Evolutionary conservation across 176 grass and related monocot species (phyloP).

Genomic region (Microstegium vimineum): DNA sequence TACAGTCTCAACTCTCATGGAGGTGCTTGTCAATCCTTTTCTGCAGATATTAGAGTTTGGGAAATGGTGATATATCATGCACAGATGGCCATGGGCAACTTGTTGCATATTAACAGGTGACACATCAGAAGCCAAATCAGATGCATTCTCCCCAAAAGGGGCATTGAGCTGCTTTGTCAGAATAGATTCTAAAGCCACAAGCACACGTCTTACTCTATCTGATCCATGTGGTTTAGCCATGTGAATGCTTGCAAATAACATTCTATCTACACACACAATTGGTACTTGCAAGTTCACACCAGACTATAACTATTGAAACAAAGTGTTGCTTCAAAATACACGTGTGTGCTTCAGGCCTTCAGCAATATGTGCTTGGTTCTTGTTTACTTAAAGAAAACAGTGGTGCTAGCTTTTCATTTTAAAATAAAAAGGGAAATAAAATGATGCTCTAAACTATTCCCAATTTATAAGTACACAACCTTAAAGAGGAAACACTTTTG

Average conservation of each 20-base stretch:
- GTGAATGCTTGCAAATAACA: not conserved
- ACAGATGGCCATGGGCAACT: slow-evolving; percentile 19
- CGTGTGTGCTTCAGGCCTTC: not conserved
- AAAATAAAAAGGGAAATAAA: not conserved
- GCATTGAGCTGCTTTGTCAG: not conserved
- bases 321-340: not conserved
- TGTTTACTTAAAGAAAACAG: not conserved
- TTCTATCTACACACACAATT: not conserved
- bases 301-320: not conserved
- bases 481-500: slow-evolving; percentile 6
- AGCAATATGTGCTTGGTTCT: not conserved
- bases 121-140: slow-evolving; percentile 26
- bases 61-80: not conserved
- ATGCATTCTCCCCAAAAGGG: slow-evolving; percentile 28
- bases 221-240: slow-evolving; percentile 13
- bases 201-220: slow-evolving; percentile 15
- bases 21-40: slow-evolving; percentile 10
- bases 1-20: not conserved
- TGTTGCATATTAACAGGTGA: not conserved
- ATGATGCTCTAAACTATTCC: not conserved
- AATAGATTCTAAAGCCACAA: slow-evolving; percentile 33
- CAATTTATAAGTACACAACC: not conserved
- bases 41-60: not conserved
- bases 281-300: not conserved
- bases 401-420: not conserved